phyloP scores from a whole-genome alignment of 2,329 filamentous ascomycete genomes.

The Neurospora crassa region DNA sequence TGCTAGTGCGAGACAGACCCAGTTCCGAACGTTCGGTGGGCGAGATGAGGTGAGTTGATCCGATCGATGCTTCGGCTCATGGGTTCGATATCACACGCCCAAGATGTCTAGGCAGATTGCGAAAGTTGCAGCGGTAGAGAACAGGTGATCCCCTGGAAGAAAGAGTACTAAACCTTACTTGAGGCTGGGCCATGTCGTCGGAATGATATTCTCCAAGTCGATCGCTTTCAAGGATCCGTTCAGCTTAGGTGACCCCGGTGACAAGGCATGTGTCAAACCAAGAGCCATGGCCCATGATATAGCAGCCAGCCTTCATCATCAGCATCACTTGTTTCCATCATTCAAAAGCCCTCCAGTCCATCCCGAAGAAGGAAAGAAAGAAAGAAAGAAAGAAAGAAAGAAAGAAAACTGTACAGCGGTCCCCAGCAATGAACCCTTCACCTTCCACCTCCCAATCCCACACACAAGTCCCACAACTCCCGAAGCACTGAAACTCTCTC shows the following conservation, averaged over 20 bases:
- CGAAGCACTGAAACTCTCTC: background rate
- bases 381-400: background rate
- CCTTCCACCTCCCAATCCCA: background rate
- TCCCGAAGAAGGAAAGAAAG: background rate
- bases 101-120: background rate
- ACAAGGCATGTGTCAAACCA: background rate
- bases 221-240: background rate
- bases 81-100: background rate
- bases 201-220: background rate
- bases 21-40: background rate
- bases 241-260: background rate
- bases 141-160: background rate
- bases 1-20: background rate
- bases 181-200: background rate
- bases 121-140: background rate
- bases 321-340: background rate
- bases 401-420: background rate
- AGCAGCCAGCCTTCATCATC: background rate
- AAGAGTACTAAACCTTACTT: background rate
- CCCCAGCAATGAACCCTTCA: background rate
- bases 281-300: background rate
- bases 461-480: background rate
- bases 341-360: background rate
- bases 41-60: background rate
- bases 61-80: background rate